These are phyloP conservation scores for Glebionis coronaria DNA, from an alignment of 129 eudicot genomes.

Conservation along the genomic window DNA sequence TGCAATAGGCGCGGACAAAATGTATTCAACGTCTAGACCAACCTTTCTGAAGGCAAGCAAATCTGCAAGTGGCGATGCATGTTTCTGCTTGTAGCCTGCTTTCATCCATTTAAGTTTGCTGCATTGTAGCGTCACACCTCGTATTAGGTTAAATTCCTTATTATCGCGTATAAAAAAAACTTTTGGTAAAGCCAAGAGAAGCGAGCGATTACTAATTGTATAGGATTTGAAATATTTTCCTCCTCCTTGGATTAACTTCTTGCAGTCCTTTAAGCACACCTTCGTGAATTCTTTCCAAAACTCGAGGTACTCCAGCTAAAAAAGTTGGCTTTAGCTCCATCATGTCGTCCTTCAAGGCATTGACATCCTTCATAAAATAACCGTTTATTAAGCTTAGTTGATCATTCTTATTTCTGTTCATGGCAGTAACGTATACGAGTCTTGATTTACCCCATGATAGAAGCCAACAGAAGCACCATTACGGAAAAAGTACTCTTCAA, in stretches of 20 bases:
- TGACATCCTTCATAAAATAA: slow-evolving; percentile 51
- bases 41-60: slow-evolving; percentile 6
- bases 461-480: slow-evolving; percentile 97
- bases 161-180: background rate
- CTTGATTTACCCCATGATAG: slow-evolving; percentile 74
- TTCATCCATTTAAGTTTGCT: slow-evolving; percentile 7
- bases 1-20: background rate
- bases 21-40: background rate
- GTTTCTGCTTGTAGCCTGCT: slow-evolving; percentile 7
- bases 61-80: slow-evolving; percentile 14
- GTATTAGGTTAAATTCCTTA: too few relatives aligned
- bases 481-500: slow-evolving; percentile 86
- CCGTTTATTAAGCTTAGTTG: background rate
- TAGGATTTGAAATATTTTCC: slow-evolving; percentile 66
- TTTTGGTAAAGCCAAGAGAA: background rate
- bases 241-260: slow-evolving; percentile 81
- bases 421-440: background rate
- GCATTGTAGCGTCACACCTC: too few relatives aligned
- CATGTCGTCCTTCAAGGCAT: slow-evolving; percentile 74
- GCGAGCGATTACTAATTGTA: slow-evolving; percentile 60
- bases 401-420: background rate
- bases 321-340: slow-evolving; percentile 92
- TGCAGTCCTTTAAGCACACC: slow-evolving; percentile 81
- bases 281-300: slow-evolving; percentile 85
- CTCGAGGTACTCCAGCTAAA: slow-evolving; percentile 98